Evolutionary conservation across 2,329 filamentous ascomycete species (phyloP).

Genomic region (Rasamsonia emersonii): DNA sequence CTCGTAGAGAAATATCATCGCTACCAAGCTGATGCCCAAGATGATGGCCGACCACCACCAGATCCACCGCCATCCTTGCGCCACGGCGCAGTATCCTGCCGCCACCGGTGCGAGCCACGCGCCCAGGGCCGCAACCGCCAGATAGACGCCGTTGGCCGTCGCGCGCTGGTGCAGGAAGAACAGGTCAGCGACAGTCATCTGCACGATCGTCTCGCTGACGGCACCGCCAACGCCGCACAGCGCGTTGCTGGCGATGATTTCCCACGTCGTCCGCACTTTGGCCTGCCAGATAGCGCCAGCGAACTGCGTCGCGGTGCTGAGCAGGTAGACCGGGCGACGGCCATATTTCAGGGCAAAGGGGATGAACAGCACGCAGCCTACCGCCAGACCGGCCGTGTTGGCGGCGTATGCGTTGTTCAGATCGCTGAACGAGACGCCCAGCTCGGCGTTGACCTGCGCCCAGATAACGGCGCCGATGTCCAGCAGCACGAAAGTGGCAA

Average conservation of each 20-base stretch:
- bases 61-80: conserved; percentile 43
- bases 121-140: conserved; percentile 24
- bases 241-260: conserved; percentile 38
- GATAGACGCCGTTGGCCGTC: conserved; percentile 40
- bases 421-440: conserved; percentile 33
- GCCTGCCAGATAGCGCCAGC: conserved; percentile 37
- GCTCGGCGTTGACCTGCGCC: conserved; percentile 34
- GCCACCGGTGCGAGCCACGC: conserved; percentile 18
- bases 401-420: conserved; percentile 41
- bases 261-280: conserved; percentile 30
- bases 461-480: conserved; percentile 36
- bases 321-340: conserved; percentile 37
- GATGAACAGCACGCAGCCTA: conserved; percentile 37
- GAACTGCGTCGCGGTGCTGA: conserved; percentile 32
- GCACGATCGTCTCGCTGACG: conserved; percentile 36
- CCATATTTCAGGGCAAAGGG: conserved; percentile 42
- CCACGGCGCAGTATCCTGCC: conserved; percentile 24
- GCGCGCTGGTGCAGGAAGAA: conserved; percentile 43
- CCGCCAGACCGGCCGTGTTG: conserved; percentile 32
- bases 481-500: conserved; percentile 32
- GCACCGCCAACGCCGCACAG: conserved; percentile 38
- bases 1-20: conserved; percentile 39
- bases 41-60: conserved; percentile 42
- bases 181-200: conserved; percentile 41
- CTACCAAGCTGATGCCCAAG: conserved; percentile 28